Evolutionary conservation across 2,329 filamentous ascomycete species (phyloP), one percentile per base, ranked within the genome.

Genomic region (Ceratocystis ficicola): DNA sequence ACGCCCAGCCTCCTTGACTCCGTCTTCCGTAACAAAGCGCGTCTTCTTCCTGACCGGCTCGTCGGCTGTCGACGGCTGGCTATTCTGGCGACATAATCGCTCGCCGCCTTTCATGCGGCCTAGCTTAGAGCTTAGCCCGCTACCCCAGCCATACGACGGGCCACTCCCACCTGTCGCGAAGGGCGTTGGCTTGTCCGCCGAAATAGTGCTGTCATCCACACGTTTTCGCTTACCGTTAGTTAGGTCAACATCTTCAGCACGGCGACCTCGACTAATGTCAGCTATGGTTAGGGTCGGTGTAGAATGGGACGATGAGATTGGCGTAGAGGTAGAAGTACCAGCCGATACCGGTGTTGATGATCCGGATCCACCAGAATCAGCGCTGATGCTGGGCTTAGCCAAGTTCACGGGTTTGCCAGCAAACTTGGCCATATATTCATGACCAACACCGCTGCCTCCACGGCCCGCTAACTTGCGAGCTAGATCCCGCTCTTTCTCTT

Each of bases 11-110:
- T 90, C 87, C 65, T 85, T 82, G 68, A 92, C 91, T 0, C 88
- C 88, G 73, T 86, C 89, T 52, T 85, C 84, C 30, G 88, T 90
- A 50, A 91, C 81, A 72, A 92, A 91, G n/a, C 88, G 80, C 63
- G 88, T 91, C 79, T 89, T 90, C 76, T 90, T 87, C 70, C 82
- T 79, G 41, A 84, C 80, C 0, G 83, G 83, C 62, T 57, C 52
- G 22, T 44, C 61, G 30, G 10, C 48, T 5, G 52, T 41, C 75
- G 73, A 77, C 77, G 69, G 59, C 65, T 66, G 73, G 72, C 41
- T 72, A 71, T 32, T 70, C 70, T 60, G 6, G 50, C 25, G 72
- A 71, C 63, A 41, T 20, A 83, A 71, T 69, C 77, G 80, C 73
- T 84, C 82, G 1, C 83, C 83, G 3, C 84, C 79, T 72, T 81